Evolutionary conservation across 371 early-diverging fungal species (phyloP), one percentile per base, ranked within the genome.

Genomic region (Zopfochytrium polystomum): DNA sequence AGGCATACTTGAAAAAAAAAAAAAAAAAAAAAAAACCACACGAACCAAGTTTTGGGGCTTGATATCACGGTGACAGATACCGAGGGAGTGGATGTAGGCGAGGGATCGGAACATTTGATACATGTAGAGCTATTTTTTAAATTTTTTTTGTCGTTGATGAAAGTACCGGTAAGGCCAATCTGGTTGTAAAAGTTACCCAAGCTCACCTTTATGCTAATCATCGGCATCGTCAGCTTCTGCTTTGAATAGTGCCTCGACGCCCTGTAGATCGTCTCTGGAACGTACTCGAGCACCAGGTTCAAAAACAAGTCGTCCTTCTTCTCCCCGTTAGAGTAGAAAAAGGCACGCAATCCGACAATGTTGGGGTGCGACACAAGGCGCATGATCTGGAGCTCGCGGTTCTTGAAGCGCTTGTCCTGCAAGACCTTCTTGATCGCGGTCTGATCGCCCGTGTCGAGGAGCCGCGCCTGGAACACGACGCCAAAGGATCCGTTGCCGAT

Each of bases 361-460:
- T 95, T 95, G 61, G 88, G 89, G 72, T 96, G 96, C 31, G 79
- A 76, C 32, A 95, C 89, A 53, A 87, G 81, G 61, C 87, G 83
- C 95, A 96, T 95, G 62, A 96, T 95, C 60, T 95, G 91, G 32
- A 96, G 81, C 73, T 96, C 96, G 52, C 96, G 93, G 74, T 95
- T 95, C 92, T 95, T 95, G 83, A 92, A 96, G 30, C 96, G 85
- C 80, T 85, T 90, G 74, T 96, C 97, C 80, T 96, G 97, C 31
- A 93, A 76, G 3, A 96, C 97, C 75, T 93, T 93, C 76, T 96
- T 96, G 55, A 96, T 92, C 59, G 97, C 97, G 11, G 86, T 86
- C 43, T 80, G 80, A 67, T 93, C 92, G 38, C 83, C 82, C 38
- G 84, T 79, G 55, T 84, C 82, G 22, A 89, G 75, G n/a, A 94